These are phyloP conservation scores for Platanthera guangdongensis DNA, from an alignment of 106 monocot genomes.

Conservation along the genomic window DNA sequence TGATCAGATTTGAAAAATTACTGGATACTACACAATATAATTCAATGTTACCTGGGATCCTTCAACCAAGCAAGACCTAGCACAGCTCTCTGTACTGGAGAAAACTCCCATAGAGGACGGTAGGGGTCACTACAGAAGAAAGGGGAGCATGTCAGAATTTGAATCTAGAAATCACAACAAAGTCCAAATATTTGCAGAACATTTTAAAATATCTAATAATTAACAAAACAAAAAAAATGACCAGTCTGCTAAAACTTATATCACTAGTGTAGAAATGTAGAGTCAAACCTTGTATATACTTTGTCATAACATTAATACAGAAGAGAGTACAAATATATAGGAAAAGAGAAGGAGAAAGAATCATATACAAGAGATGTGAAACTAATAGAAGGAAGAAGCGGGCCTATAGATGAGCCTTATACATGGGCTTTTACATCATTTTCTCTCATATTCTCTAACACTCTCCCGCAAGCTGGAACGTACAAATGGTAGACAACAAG, in stretches of 20 bases:
- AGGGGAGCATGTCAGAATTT: not conserved
- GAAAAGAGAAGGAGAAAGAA: too few species aligned
- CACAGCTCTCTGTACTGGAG: conserved; percentile 47
- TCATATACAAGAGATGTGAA: too few species aligned
- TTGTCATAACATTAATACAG: too few species aligned
- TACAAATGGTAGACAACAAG: too few species aligned
- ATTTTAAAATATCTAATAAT: not conserved
- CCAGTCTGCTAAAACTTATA: not conserved
- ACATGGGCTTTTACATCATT: too few species aligned
- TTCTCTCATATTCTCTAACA: too few species aligned
- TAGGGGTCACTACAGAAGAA: conserved; percentile 63
- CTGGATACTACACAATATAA: not conserved
- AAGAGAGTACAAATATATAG: too few species aligned
- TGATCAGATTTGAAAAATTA: not conserved
- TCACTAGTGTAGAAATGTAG: too few species aligned
- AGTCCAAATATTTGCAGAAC: not conserved
- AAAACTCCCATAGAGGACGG: conserved; percentile 56
- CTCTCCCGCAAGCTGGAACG: too few species aligned
- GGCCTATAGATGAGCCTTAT: too few species aligned
- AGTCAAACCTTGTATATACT: too few species aligned
- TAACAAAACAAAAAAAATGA: not conserved
- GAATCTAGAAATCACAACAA: not conserved
- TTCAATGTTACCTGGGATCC: conserved; percentile 46
- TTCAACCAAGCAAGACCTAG: conserved; percentile 72
- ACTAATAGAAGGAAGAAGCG: too few species aligned